These are phyloP conservation scores for Sambucus nigra DNA, from an alignment of 129 eudicot genomes.

Conservation along the genomic window DNA sequence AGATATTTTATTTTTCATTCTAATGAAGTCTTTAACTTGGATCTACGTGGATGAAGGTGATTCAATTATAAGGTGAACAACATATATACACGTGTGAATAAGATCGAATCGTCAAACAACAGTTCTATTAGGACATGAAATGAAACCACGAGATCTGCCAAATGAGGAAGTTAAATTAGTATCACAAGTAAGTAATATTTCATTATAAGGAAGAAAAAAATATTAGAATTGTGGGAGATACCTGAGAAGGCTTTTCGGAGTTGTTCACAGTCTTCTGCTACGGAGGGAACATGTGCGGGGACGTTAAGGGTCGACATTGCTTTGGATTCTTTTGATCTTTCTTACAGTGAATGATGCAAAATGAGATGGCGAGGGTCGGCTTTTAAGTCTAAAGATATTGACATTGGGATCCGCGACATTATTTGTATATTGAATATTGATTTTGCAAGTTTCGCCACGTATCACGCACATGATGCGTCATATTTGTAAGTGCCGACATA, in stretches of 20 bases:
- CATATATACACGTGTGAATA: too few species aligned
- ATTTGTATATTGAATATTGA: too few species aligned
- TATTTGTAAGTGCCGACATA: too few species aligned
- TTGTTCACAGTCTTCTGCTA: constrained; percentile 66
- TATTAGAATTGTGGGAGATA: background rate
- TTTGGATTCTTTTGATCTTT: background rate
- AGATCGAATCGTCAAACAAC: too few species aligned
- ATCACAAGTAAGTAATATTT: background rate
- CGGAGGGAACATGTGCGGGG: constrained; percentile 44
- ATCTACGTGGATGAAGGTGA: background rate
- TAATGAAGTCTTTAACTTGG: background rate
- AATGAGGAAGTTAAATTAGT: background rate
- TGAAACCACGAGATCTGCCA: constrained; percentile 4
- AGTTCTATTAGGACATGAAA: background rate
- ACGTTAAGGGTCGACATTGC: constrained; percentile 58
- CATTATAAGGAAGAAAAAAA: background rate
- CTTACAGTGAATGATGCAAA: background rate
- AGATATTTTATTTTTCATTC: background rate
- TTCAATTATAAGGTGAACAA: background rate
- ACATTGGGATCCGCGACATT: background rate
- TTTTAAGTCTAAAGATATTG: background rate
- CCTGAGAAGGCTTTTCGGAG: constrained; percentile 80
- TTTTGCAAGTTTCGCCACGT: too few species aligned
- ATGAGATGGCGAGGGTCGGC: background rate
- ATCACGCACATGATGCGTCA: too few species aligned